Percentiles rank a stretch among this genome's conserved stretches.
These are phyloP conservation scores for Gracilaria caudata DNA, from an alignment of 23 red algal genomes.

Conservation along the genomic window DNA sequence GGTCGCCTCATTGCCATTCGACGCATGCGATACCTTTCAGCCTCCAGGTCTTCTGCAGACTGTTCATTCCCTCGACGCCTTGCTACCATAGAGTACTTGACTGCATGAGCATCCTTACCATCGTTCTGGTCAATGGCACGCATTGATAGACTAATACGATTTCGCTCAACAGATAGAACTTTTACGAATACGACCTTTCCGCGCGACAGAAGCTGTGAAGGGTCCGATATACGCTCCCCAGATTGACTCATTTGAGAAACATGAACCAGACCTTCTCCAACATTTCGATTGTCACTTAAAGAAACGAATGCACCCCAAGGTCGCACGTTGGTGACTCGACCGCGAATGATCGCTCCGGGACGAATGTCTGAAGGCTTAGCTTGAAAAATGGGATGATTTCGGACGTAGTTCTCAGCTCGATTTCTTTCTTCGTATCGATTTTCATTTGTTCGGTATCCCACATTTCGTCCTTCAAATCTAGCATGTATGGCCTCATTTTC, in stretches of 20 bases:
- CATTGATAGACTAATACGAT: constrained; percentile 72
- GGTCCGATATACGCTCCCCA: constrained; percentile 40
- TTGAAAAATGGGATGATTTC: neutral
- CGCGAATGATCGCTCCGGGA: constrained; percentile 56
- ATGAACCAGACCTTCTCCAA: constrained; percentile 77
- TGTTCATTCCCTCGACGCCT: neutral
- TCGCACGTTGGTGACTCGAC: constrained; percentile 62
- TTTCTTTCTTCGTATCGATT: too few relatives aligned
- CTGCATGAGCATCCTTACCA: constrained; percentile 34
- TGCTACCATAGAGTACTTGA: neutral
- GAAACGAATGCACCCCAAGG: constrained; percentile 85
- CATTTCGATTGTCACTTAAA: constrained; percentile 21
- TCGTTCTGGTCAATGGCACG: constrained; percentile 77
- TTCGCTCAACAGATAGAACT: constrained; percentile 38
- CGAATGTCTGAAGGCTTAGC: constrained; percentile 22
- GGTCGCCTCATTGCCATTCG: constrained; percentile 32
- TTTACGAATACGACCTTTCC: constrained; percentile 71
- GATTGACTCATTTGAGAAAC: constrained; percentile 61
- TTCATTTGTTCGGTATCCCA: neutral
- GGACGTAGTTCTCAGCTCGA: neutral
- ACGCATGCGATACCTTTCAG: constrained; percentile 26
- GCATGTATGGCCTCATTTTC: constrained; percentile 45
- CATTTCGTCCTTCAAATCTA: neutral
- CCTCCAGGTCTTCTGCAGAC: constrained; percentile 20
- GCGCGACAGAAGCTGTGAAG: constrained; percentile 55